These are phyloP conservation scores for Sarocladium oryzae DNA, from an alignment of 2,329 filamentous ascomycete genomes.

Conservation along the genomic window DNA sequence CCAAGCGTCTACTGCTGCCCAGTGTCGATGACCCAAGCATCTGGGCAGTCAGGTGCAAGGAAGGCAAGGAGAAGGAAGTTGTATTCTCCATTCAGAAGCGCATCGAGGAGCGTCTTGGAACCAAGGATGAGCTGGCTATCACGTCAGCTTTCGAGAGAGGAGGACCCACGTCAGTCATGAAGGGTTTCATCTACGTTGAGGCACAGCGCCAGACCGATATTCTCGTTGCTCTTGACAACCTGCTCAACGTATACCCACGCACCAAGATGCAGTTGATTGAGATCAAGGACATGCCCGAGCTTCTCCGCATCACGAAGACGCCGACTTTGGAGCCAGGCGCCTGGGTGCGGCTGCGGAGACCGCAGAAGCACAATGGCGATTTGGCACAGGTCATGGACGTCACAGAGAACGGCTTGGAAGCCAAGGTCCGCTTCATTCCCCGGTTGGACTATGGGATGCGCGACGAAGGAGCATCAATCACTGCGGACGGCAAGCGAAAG, in stretches of 20 bases:
- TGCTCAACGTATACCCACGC: constrained; percentile 85
- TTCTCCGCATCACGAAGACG: constrained; percentile 84
- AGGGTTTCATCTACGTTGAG: constrained; percentile 93
- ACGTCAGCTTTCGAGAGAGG: constrained; percentile 90
- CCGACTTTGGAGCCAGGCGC: constrained; percentile 78
- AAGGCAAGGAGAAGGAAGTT: constrained; percentile 91
- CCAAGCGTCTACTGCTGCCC: constrained; percentile 79
- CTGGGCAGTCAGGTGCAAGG: constrained; percentile 88
- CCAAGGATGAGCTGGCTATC: constrained; percentile 75
- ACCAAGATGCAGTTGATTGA: constrained; percentile 83
- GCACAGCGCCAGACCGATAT: constrained; percentile 84
- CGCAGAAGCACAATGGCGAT: constrained; percentile 78
- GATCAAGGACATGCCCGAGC: constrained; percentile 95
- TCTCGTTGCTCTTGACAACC: constrained; percentile 70
- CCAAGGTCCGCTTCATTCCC: constrained; percentile 80
- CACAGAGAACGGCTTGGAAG: constrained; percentile 85
- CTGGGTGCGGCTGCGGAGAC: constrained; percentile 82
- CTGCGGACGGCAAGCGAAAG: constrained; percentile 70
- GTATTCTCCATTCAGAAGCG: constrained; percentile 84
- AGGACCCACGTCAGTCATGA: constrained; percentile 70
- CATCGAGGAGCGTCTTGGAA: constrained; percentile 70
- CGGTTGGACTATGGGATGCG: constrained; percentile 86
- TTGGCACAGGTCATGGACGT: constrained; percentile 88
- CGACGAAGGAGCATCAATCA: constrained; percentile 55
- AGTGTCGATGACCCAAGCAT: constrained; percentile 95